A percentile compares a stretch with the other conserved stretches of the same genome.
These are phyloP conservation scores for Dictyophora rubrovolvata DNA, from an alignment of 768 basidiomycete genomes.

Conservation along the genomic window DNA sequence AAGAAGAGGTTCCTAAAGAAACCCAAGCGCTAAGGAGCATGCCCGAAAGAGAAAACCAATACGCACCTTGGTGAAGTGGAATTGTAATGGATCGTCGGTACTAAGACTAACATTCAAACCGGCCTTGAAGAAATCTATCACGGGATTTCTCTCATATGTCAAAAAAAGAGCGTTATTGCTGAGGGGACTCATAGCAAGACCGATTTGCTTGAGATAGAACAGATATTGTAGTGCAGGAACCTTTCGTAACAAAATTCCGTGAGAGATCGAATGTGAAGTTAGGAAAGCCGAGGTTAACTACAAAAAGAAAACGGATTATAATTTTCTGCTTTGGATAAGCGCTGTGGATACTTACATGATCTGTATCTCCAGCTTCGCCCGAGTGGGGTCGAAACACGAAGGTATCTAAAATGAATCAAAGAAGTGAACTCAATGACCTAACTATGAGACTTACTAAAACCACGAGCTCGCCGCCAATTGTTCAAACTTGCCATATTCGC, in stretches of 20 bases:
- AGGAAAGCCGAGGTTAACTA: slow-evolving; percentile 85
- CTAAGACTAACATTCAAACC: slow-evolving; percentile 94
- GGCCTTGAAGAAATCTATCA: slow-evolving; percentile 93
- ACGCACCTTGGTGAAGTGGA: slow-evolving; percentile 92
- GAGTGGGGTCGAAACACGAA: slow-evolving; percentile 96
- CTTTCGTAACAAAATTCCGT: slow-evolving; percentile 96
- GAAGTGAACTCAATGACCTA: background rate
- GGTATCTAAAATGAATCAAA: slow-evolving; percentile 48
- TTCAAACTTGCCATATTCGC: slow-evolving; percentile 94
- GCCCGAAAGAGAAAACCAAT: background rate
- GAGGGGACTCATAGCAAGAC: slow-evolving; percentile 95
- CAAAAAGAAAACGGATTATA: background rate
- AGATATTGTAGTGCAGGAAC: slow-evolving; percentile 96
- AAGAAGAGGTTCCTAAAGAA: slow-evolving; percentile 70
- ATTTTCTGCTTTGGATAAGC: background rate
- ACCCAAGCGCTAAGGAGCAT: background rate
- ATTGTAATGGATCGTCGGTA: slow-evolving; percentile 92
- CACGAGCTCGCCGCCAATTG: slow-evolving; percentile 76
- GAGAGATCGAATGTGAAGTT: slow-evolving; percentile 95
- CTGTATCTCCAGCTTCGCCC: slow-evolving; percentile 97
- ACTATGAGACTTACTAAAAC: slow-evolving; percentile 65
- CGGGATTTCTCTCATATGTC: slow-evolving; percentile 92
- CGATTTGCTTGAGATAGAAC: slow-evolving; percentile 97
- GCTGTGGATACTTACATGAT: slow-evolving; percentile 38
- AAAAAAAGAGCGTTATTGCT: slow-evolving; percentile 98